Evolutionary conservation across 1,139 yeast species (phyloP).

Genomic region (Kodamaea anthophila): DNA sequence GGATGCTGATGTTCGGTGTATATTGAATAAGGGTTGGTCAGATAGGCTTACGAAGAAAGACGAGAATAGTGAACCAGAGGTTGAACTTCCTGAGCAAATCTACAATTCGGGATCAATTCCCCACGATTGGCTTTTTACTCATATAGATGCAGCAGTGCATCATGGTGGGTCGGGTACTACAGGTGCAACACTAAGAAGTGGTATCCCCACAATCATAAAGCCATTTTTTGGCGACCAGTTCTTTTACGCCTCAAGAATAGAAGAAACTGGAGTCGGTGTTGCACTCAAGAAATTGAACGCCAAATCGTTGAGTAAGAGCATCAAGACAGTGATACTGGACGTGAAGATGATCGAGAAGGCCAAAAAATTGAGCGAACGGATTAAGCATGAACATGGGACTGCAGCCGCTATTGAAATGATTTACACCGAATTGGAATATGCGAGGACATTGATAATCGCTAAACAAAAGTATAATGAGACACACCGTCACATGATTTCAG

Average conservation of each 20-base stretch:
- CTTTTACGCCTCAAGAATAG: conserved; percentile 80
- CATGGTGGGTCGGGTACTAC: conserved; percentile 98
- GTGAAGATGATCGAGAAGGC: conserved; percentile 65
- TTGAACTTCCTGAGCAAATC: conserved; percentile 62
- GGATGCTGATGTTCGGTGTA: conserved; percentile 77
- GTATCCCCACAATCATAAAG: conserved; percentile 82
- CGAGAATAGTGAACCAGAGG: conserved; percentile 32
- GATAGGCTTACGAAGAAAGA: conserved; percentile 48
- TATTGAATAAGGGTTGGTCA: conserved; percentile 93
- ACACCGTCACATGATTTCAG: conserved; percentile 18
- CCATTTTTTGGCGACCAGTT: conserved; percentile 97
- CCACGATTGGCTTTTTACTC: conserved; percentile 91
- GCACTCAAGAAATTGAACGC: conserved; percentile 62
- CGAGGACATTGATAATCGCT: conserved; percentile 42
- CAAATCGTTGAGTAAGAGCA: conserved; percentile 57
- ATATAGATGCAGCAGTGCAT: conserved; percentile 89
- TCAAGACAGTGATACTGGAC: conserved; percentile 62
- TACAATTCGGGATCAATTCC: conserved; percentile 71
- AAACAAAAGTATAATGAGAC: conserved; percentile 24
- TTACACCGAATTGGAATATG: conserved; percentile 75
- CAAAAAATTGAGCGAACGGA: conserved; percentile 50
- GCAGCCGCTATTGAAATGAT: conserved; percentile 66
- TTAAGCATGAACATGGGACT: conserved; percentile 74
- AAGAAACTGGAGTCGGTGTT: conserved; percentile 86
- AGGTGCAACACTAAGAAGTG: conserved; percentile 83